phyloP scores from a whole-genome alignment of 768 basidiomycete genomes.

The Tylopilus plumbeoviolaceoides region DNA sequence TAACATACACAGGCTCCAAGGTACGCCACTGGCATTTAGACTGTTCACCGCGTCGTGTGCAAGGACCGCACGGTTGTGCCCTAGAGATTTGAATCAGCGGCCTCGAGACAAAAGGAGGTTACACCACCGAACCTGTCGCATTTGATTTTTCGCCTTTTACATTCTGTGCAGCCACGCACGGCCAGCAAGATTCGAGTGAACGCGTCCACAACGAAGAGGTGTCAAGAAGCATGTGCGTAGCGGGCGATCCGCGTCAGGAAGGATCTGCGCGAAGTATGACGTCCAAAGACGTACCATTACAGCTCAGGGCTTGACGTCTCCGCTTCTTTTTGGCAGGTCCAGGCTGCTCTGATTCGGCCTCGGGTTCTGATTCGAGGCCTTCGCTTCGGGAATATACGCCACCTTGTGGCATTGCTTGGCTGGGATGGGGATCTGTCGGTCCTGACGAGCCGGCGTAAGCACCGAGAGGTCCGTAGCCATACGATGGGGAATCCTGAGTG shows the following conservation, averaged over 20 bases:
- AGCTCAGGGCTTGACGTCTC: slow-evolving; percentile 76
- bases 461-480: slow-evolving; percentile 24
- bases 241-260: slow-evolving; percentile 12
- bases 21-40: slow-evolving; percentile 80
- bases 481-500: slow-evolving; percentile 24
- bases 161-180: slow-evolving; percentile 50
- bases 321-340: slow-evolving; percentile 80
- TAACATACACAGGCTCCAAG: slow-evolving; percentile 72
- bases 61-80: slow-evolving; percentile 78
- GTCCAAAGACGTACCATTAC: slow-evolving; percentile 57
- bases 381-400: slow-evolving; percentile 32
- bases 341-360: slow-evolving; percentile 46
- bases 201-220: background rate
- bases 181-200: slow-evolving; percentile 3
- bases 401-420: slow-evolving; percentile 18
- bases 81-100: slow-evolving; percentile 39
- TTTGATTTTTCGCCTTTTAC: slow-evolving; percentile 83
- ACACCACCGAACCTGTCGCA: slow-evolving; percentile 65
- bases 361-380: slow-evolving; percentile 52
- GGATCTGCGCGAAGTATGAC: slow-evolving; percentile 20
- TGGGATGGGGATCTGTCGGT: slow-evolving; percentile 26
- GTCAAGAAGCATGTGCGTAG: background rate
- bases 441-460: slow-evolving; percentile 22
- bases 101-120: slow-evolving; percentile 1
- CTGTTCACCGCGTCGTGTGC: slow-evolving; percentile 75